Conservation (phyloP, 495 filamentous ascomycete species). For the Aspergillus hancockii region DNA sequence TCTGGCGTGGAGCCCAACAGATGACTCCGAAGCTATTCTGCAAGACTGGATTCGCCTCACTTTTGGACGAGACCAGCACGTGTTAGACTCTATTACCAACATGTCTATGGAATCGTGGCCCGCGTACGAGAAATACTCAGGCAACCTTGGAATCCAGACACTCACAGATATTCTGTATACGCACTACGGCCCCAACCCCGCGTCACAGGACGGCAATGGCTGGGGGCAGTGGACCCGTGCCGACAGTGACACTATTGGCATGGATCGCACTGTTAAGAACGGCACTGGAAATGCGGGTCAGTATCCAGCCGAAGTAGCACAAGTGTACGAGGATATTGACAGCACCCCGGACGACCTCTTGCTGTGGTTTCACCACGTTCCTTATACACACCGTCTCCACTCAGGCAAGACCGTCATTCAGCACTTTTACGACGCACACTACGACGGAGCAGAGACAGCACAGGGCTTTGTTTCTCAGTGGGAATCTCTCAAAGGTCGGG, state of each 20-base stretch:
- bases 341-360: slow-evolving; percentile 70
- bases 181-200: slow-evolving; percentile 69
- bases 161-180: slow-evolving; percentile 66
- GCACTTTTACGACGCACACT: slow-evolving; percentile 75
- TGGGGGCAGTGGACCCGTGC: slow-evolving; percentile 77
- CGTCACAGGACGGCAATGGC: slow-evolving; percentile 64
- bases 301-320: slow-evolving; percentile 61
- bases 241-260: slow-evolving; percentile 58
- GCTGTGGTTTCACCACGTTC: slow-evolving; percentile 77
- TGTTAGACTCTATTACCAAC: slow-evolving; percentile 58
- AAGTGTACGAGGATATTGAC: slow-evolving; percentile 57
- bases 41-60: slow-evolving; percentile 69
- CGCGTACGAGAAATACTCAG: slow-evolving; percentile 69
- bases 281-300: slow-evolving; percentile 67
- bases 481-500: slow-evolving; percentile 52
- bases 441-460: slow-evolving; percentile 59
- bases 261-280: slow-evolving; percentile 69
- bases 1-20: slow-evolving; percentile 61
- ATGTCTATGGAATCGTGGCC: slow-evolving; percentile 72
- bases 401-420: slow-evolving; percentile 72
- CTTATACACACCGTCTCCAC: slow-evolving; percentile 63
- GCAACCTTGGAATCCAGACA: slow-evolving; percentile 71
- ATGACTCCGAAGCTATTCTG: slow-evolving; percentile 49
- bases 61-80: slow-evolving; percentile 53
- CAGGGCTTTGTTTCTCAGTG: slow-evolving; percentile 58